phyloP scores from a whole-genome alignment of 805 yeast genomes.

The Schizosaccharomyces lindneri region DNA sequence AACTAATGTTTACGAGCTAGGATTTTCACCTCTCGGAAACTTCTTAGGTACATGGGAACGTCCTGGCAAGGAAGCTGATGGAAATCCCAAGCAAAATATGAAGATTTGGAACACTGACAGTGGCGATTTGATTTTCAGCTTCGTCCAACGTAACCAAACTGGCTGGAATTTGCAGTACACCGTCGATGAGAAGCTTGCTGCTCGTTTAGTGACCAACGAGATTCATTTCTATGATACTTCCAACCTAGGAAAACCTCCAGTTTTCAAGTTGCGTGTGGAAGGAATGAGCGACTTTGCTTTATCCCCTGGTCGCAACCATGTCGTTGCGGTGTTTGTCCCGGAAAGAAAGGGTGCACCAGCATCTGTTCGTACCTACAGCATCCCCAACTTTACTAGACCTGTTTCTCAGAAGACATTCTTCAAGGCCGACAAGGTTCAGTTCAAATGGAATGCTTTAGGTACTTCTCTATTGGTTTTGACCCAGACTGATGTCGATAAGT shows the following conservation, averaged over 20 bases:
- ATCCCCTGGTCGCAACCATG: constrained; percentile 74
- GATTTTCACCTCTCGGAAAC: constrained; percentile 72
- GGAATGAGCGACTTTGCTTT: constrained; percentile 35
- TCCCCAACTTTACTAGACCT: constrained; percentile 53
- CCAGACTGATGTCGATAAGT: constrained; percentile 81
- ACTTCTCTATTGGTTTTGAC: constrained; percentile 84
- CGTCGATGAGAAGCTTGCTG: constrained; percentile 47
- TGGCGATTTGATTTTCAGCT: constrained; percentile 28
- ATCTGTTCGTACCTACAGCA: constrained; percentile 53
- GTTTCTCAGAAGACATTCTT: constrained; percentile 71
- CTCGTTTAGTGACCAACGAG: constrained; percentile 34
- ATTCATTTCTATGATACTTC: constrained; percentile 40
- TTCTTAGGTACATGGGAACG: constrained; percentile 75
- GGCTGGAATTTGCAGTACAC: constrained; percentile 86
- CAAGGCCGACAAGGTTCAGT: constrained; percentile 80
- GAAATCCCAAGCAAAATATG: constrained; percentile 51
- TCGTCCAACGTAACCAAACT: constrained; percentile 56
- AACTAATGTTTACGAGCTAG: constrained; percentile 51
- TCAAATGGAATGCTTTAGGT: constrained; percentile 86
- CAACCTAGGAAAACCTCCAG: constrained; percentile 18
- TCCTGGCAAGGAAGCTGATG: constrained; percentile 19
- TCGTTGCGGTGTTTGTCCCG: constrained; percentile 74
- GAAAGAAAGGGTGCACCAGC: constrained; percentile 79
- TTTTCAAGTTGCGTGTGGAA: constrained; percentile 30
- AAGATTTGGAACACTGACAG: constrained; percentile 38